phyloP scores from a whole-genome alignment of 2,329 filamentous ascomycete genomes.

The Ophiostoma sp. region DNA sequence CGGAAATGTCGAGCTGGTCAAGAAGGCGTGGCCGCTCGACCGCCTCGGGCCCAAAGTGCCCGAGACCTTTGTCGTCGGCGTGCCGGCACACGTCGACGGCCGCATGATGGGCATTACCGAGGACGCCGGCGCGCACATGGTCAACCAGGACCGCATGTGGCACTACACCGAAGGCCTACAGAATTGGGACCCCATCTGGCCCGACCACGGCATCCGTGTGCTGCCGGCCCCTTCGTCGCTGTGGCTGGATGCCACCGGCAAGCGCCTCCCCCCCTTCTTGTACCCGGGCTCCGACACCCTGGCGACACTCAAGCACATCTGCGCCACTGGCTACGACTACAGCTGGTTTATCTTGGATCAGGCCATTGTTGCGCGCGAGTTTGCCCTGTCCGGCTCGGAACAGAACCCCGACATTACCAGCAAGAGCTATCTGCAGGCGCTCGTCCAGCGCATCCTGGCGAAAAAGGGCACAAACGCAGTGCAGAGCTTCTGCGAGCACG shows the following conservation, averaged over 20 bases:
- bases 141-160: conserved; percentile 62
- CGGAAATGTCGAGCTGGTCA: conserved; percentile 56
- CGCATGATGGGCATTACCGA: conserved; percentile 56
- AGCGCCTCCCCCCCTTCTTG: conserved; percentile 51
- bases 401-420: conserved; percentile 56
- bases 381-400: conserved; percentile 57
- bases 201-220: conserved; percentile 54
- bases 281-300: conserved; percentile 55
- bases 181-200: conserved; percentile 61
- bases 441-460: conserved; percentile 47
- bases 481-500: conserved; percentile 54
- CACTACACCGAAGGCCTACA: conserved; percentile 59
- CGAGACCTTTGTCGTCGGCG: conserved; percentile 52
- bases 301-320: conserved; percentile 54
- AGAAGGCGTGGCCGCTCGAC: conserved; percentile 52
- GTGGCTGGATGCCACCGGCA: conserved; percentile 57
- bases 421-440: conserved; percentile 51
- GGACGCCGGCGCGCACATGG: conserved; percentile 46
- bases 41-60: conserved; percentile 53
- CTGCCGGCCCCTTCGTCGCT: conserved; percentile 56
- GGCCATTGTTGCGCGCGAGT: conserved; percentile 55
- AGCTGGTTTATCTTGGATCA: conserved; percentile 58
- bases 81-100: conserved; percentile 60
- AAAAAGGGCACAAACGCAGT: conserved; percentile 50
- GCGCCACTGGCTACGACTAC: conserved; percentile 56